A percentile compares a stretch with the other conserved stretches of the same genome.
phyloP scores from a whole-genome alignment of 805 yeast genomes.

The Maudiozyma bulderi region DNA sequence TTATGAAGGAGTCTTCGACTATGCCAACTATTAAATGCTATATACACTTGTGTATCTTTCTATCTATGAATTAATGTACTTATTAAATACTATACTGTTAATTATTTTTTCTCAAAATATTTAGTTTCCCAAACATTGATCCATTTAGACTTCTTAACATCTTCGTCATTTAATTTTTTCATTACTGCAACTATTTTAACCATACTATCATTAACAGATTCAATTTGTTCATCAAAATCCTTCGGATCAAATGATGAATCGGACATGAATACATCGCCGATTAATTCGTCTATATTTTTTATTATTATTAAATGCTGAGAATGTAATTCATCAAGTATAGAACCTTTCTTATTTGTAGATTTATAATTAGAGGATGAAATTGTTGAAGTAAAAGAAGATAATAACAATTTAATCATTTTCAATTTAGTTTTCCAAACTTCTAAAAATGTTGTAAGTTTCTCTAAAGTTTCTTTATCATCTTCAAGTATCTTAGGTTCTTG shows the following conservation, averaged over 20 bases:
- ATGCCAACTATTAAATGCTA: background rate
- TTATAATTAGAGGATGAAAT: conserved; percentile 35
- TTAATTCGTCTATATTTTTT: conserved; percentile 45
- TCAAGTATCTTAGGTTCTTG: conserved; percentile 21
- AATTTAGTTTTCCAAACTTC: conserved; percentile 36
- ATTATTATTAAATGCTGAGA: conserved; percentile 35
- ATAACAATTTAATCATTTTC: conserved; percentile 46
- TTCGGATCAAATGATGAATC: conserved; percentile 28
- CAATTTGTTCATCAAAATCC: conserved; percentile 22
- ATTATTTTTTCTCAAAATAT: conserved; percentile 11
- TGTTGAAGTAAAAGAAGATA: conserved; percentile 51
- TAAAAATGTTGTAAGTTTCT: conserved; percentile 32
- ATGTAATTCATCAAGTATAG: conserved; percentile 40
- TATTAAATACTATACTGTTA: background rate
- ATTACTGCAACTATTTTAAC: conserved; percentile 31
- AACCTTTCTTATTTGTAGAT: conserved; percentile 26
- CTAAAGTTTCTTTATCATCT: conserved; percentile 23
- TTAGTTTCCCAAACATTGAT: conserved; percentile 27
- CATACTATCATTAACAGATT: conserved; percentile 17
- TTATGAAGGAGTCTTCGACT: background rate
- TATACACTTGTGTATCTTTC: background rate
- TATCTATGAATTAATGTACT: background rate
- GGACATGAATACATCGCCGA: conserved; percentile 44
- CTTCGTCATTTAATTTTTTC: conserved; percentile 37
- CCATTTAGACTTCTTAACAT: conserved; percentile 39